Conservation (phyloP, 163 green algal genomes). For the Scenedesmus sp. region DNA sequence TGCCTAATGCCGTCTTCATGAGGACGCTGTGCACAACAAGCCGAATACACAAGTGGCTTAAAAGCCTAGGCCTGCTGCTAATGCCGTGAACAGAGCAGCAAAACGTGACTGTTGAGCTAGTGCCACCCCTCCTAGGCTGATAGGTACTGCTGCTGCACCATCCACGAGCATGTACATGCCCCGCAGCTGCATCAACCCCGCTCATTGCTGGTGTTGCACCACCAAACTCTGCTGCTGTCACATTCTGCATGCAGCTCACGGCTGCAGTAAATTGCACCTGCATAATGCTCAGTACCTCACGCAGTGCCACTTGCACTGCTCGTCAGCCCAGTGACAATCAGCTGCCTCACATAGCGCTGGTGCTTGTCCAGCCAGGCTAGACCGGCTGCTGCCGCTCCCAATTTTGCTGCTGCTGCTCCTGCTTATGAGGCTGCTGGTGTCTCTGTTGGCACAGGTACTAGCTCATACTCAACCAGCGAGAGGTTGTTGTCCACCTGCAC, state of each 20-base stretch:
- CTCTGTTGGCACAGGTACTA: constrained; percentile 76
- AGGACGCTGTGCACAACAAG: background rate
- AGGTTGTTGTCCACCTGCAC: constrained; percentile 90
- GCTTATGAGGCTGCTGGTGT: constrained; percentile 18
- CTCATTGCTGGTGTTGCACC: background rate
- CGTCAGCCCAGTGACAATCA: background rate
- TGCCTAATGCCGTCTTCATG: background rate
- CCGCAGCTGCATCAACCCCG: background rate
- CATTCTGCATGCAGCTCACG: background rate
- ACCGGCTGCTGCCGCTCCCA: background rate
- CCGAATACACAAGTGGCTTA: too few relatives aligned
- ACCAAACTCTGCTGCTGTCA: background rate
- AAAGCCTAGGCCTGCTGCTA: background rate
- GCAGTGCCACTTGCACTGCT: background rate
- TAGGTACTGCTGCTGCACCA: background rate
- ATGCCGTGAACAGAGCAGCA: background rate
- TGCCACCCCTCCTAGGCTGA: constrained; percentile 4
- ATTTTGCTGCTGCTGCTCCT: background rate
- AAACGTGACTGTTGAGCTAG: background rate
- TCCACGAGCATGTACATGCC: background rate
- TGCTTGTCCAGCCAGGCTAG: background rate
- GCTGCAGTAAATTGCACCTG: background rate
- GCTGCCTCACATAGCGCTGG: background rate
- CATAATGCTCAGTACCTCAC: background rate
- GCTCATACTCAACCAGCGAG: constrained; percentile 91